phyloP scores from a whole-genome alignment of 169 alveolate species.

The Toxoplasma gondii region DNA sequence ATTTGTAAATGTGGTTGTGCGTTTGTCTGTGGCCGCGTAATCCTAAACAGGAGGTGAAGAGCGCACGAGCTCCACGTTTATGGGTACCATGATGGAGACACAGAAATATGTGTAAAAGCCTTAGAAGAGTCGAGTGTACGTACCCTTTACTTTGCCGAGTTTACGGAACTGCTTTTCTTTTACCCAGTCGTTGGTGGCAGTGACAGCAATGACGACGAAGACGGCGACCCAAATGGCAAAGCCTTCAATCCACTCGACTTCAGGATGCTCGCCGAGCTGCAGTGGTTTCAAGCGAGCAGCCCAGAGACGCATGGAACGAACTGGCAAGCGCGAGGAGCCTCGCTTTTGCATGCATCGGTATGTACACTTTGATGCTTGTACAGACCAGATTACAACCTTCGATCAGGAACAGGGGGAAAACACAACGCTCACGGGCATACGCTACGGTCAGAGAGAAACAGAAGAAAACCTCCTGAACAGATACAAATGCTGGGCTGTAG shows the following conservation, averaged over 20 bases:
- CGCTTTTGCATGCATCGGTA: too few species aligned
- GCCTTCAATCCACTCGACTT: constrained; percentile 93
- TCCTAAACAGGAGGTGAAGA: neutral
- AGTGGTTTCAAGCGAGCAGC: too few species aligned
- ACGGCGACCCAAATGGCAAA: constrained; percentile 90
- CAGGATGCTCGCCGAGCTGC: constrained; percentile 70
- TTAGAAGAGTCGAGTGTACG: neutral
- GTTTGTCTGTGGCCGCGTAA: neutral
- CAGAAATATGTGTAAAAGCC: too few species aligned
- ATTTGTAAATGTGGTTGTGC: neutral
- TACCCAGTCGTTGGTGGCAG: constrained; percentile 83
- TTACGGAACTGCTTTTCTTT: constrained; percentile 87
- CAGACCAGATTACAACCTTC: too few species aligned
- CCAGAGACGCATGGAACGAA: neutral
- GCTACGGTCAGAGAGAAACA: too few species aligned
- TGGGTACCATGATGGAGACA: too few species aligned
- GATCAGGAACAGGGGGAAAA: too few species aligned
- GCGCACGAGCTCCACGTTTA: too few species aligned
- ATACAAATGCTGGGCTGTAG: too few species aligned
- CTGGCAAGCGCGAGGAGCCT: neutral
- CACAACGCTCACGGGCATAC: too few species aligned
- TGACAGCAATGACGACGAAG: constrained; percentile 84
- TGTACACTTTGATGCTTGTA: too few species aligned
- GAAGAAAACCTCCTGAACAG: too few species aligned
- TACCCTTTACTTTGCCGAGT: constrained; percentile 72